Evolutionary conservation across 2,329 filamentous ascomycete species (phyloP).

Genomic region (Chaetomiaceae sp.): DNA sequence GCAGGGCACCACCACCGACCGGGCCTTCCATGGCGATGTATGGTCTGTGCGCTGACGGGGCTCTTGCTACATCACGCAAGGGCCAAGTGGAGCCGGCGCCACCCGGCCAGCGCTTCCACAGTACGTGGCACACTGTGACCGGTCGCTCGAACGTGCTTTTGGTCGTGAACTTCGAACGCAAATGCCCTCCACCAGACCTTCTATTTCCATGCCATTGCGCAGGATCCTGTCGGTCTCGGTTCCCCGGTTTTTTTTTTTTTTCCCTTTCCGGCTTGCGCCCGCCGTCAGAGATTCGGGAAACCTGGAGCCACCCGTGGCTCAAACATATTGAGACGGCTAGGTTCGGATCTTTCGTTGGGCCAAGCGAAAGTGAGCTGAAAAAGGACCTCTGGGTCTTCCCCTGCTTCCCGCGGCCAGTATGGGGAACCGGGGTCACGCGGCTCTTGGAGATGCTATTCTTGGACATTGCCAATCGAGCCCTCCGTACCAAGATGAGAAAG

Average conservation of each 20-base stretch:
- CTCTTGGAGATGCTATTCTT: slow-evolving; percentile 21
- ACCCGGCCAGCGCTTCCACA: neutral
- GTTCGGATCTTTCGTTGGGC: neutral
- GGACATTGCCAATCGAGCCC: slow-evolving; percentile 15
- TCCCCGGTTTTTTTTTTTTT: too few species aligned
- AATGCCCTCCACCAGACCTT: too few species aligned
- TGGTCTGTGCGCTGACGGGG: neutral
- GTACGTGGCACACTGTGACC: neutral
- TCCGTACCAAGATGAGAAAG: slow-evolving; percentile 12
- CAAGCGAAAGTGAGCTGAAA: neutral
- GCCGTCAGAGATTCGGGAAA: neutral
- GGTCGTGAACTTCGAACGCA: too few species aligned
- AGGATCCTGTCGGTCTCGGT: neutral
- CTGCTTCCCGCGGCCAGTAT: neutral
- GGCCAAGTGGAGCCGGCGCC: neutral
- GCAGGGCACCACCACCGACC: slow-evolving; percentile 6
- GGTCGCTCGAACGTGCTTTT: too few species aligned
- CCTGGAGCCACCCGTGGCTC: neutral
- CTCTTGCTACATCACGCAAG: too few species aligned
- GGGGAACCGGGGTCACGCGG: slow-evolving; percentile 16
- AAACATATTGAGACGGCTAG: neutral
- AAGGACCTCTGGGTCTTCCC: slow-evolving; percentile 11
- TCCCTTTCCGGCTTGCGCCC: too few species aligned
- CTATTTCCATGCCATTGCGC: neutral
- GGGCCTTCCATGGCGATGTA: neutral